These are phyloP conservation scores for Solanum pinnatisectum DNA, from an alignment of 257 asterid species.

Conservation along the genomic window DNA sequence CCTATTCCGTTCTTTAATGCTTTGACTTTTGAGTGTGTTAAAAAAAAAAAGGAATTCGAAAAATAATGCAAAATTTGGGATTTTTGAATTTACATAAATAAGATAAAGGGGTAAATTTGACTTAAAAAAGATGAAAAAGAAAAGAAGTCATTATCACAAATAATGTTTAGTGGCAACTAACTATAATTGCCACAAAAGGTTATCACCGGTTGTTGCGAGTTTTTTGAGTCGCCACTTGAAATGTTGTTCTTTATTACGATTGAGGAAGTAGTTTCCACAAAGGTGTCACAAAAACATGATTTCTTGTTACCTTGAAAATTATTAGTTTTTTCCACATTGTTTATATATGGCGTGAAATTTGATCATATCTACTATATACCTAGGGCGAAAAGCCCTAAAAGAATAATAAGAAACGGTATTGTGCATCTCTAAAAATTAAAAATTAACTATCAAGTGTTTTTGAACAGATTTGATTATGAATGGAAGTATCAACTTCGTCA, in stretches of 20 bases:
- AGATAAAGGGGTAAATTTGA: background rate
- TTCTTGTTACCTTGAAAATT: background rate
- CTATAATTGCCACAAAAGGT: background rate
- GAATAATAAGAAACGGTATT: background rate
- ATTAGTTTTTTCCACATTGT: background rate
- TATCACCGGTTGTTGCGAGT: fast-evolving
- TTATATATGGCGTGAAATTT: background rate
- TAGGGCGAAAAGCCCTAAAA: background rate
- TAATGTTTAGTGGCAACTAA: background rate
- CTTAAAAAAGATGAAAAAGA: background rate
- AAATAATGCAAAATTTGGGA: background rate
- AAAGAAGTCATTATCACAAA: background rate
- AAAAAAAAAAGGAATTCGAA: background rate
- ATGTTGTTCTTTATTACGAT: background rate
- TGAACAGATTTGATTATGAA: background rate
- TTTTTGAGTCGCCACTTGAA: background rate
- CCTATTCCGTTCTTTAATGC: background rate
- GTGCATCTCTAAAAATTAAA: background rate
- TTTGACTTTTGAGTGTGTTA: background rate
- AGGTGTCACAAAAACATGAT: background rate
- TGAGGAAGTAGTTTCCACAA: background rate
- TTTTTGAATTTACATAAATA: background rate
- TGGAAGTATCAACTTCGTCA: background rate
- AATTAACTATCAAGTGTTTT: background rate
- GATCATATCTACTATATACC: background rate